Percentiles rank a stretch among this genome's conserved stretches.
Evolutionary conservation across 2,329 filamentous ascomycete species (phyloP).

Genomic region (Monosporascus sp.): DNA sequence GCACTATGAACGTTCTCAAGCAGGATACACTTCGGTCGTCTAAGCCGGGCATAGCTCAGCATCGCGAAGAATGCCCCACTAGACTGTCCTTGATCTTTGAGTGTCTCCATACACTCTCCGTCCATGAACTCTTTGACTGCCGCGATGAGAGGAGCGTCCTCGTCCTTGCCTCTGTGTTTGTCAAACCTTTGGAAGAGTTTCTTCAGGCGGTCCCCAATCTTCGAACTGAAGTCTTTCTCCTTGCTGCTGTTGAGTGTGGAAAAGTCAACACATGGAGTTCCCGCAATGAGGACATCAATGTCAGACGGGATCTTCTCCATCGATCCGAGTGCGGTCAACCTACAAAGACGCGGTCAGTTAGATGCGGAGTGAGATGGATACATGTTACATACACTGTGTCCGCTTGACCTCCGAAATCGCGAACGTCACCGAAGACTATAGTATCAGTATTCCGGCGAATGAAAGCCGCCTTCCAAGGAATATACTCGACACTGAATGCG

Average conservation of each 20-base stretch:
- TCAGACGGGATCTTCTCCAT: conserved; percentile 48
- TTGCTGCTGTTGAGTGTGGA: conserved; percentile 55
- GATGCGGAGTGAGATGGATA: conserved; percentile 5
- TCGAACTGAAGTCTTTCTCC: conserved; percentile 42
- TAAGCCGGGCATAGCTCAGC: conserved; percentile 48
- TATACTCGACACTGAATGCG: conserved; percentile 59
- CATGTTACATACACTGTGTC: conserved; percentile 37
- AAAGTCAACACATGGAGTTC: conserved; percentile 73
- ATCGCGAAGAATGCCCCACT: conserved; percentile 59
- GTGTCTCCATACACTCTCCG: conserved; percentile 42
- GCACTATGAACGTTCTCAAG: conserved; percentile 65
- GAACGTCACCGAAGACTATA: conserved; percentile 54
- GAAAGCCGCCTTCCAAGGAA: conserved; percentile 58
- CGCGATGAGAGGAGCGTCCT: conserved; percentile 21
- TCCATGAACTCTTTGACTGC: conserved; percentile 28
- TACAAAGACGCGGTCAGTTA: conserved; percentile 23
- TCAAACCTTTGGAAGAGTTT: background rate
- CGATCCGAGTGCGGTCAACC: conserved; percentile 63
- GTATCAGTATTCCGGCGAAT: conserved; percentile 55
- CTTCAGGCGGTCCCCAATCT: conserved; percentile 39
- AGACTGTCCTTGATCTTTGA: conserved; percentile 61
- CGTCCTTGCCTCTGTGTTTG: conserved; percentile 37
- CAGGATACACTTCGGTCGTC: conserved; percentile 59
- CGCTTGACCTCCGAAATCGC: conserved; percentile 41
- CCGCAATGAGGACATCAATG: conserved; percentile 63